These are phyloP conservation scores for Chlorencoelia australis DNA, from an alignment of 2,329 filamentous ascomycete genomes.

Conservation along the genomic window DNA sequence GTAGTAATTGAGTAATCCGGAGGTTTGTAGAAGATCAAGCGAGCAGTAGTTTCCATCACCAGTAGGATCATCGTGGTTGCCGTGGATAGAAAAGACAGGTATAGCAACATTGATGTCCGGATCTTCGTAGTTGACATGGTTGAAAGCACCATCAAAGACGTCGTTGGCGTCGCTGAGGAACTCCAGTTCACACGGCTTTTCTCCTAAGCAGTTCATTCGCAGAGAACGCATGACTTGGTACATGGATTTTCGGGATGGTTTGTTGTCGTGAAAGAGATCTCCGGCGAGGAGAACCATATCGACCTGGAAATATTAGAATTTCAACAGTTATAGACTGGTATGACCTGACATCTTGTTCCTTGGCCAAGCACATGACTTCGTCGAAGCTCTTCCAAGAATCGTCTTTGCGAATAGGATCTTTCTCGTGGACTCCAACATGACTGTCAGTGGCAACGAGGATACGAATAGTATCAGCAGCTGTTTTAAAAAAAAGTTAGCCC, in stretches of 20 bases:
- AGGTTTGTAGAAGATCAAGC: slow-evolving; percentile 81
- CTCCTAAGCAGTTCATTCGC: slow-evolving; percentile 85
- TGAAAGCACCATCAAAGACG: slow-evolving; percentile 81
- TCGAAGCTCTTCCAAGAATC: slow-evolving; percentile 97
- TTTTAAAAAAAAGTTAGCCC: slow-evolving; percentile 7
- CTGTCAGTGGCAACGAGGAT: slow-evolving; percentile 94
- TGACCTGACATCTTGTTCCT: slow-evolving; percentile 60
- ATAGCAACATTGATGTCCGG: slow-evolving; percentile 95
- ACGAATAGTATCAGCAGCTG: slow-evolving; percentile 72
- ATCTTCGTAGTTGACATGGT: slow-evolving; percentile 96
- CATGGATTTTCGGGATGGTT: slow-evolving; percentile 88
- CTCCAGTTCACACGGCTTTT: slow-evolving; percentile 91
- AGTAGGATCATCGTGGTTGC: slow-evolving; percentile 97
- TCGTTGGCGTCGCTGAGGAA: slow-evolving; percentile 89
- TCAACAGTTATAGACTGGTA: neutral
- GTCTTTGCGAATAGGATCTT: slow-evolving; percentile 86
- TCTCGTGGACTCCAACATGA: slow-evolving; percentile 93
- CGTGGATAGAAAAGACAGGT: slow-evolving; percentile 95
- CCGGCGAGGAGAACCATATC: slow-evolving; percentile 96
- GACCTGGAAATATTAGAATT: slow-evolving; percentile 38
- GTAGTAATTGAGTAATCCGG: slow-evolving; percentile 91
- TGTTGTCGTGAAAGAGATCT: slow-evolving; percentile 97
- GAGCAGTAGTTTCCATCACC: slow-evolving; percentile 89
- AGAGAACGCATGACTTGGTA: slow-evolving; percentile 96
- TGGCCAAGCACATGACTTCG: slow-evolving; percentile 85